Base-by-base conservation (phyloP, 257 asterid species). In the Gentiana dahurica region DNA sequence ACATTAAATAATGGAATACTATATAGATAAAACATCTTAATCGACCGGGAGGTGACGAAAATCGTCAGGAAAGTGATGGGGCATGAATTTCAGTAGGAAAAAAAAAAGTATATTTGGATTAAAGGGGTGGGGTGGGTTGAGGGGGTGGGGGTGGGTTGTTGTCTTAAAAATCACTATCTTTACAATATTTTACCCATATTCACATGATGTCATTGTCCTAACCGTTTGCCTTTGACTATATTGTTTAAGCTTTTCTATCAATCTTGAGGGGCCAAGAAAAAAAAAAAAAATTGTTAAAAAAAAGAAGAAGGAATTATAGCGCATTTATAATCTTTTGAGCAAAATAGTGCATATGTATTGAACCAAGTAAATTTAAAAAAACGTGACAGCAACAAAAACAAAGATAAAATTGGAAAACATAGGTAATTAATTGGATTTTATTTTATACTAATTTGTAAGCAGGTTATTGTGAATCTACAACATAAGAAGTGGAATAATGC, bases 131-230 rank as follows among this genome's bases (percentile, higher is more conserved):
- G 24, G 24, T 24, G 32, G 33, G 54, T 51, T 5, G 54, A 34
- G 34, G 38, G 38, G 57, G 35, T 34, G 51, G 51, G 6, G 9
- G 53, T 34, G 0, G 54, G 59, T 34, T 33, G 37, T 6, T 1
- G 15, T 11, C 50, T 41, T 39, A 43, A 32, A 57, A 3, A 32
- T 44, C 51, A 15, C 13, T 43, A 49, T 11, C 51, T 10, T 34
- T 10, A 37, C 13, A 38, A 15, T 57, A 41, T 2, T 9, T 34
- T 44, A 39, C 61, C 49, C 51, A 43, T 57, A 9, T 51, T 33
- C 35, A 24, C 37, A 43, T 57, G 62, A 57, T 57, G 62, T 57
- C 62, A 57, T 34, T 45, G 46, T 57, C 7, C 39, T 57, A 57
- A 57, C 62, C 62, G 62, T 33, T 57, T 57, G 53, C 34, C 52